phyloP scores from a whole-genome alignment of 805 yeast genomes.

The Wickerhamiella domercqiae region DNA sequence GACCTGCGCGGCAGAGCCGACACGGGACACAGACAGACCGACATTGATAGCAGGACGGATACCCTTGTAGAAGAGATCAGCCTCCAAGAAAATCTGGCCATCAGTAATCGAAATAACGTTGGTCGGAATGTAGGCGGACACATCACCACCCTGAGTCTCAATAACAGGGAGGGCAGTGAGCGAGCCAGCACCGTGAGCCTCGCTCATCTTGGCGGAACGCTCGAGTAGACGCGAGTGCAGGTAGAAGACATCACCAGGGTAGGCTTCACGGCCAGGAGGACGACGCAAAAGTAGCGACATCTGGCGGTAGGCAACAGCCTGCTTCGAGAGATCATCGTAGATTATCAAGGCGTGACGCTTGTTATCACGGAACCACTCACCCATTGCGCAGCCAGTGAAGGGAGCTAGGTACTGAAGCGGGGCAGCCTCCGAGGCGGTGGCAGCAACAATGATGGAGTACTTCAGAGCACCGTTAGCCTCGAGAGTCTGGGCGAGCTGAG shows the following conservation, averaged over 20 bases:
- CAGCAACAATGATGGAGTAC: constrained; percentile 96
- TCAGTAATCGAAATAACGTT: constrained; percentile 95
- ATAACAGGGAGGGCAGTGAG: constrained; percentile 91
- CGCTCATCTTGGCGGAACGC: constrained; percentile 96
- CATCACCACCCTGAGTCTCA: constrained; percentile 99
- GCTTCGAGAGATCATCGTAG: constrained; percentile 97
- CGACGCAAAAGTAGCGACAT: constrained; percentile 92
- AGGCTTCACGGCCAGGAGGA: constrained; percentile 95
- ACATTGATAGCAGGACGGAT: constrained; percentile 99
- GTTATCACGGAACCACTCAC: constrained; percentile 99
- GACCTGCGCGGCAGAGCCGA: constrained; percentile 99
- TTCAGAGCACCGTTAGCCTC: constrained; percentile 97
- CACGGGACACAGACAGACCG: constrained; percentile 99
- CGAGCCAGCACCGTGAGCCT: constrained; percentile 79
- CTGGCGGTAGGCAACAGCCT: constrained; percentile 99
- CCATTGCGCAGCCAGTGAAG: constrained; percentile 98
- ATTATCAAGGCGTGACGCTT: constrained; percentile 93
- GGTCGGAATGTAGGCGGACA: constrained; percentile 94
- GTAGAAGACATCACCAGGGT: constrained; percentile 96
- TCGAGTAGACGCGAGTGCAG: constrained; percentile 88
- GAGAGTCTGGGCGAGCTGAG: constrained; percentile 97
- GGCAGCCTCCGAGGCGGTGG: constrained; percentile 99
- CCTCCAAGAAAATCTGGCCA: constrained; percentile 97
- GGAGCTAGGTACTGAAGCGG: constrained; percentile 99
- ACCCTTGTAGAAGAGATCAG: constrained; percentile 99